Conservation (phyloP, 805 yeast species). For the Martiniozyma abietophila region DNA sequence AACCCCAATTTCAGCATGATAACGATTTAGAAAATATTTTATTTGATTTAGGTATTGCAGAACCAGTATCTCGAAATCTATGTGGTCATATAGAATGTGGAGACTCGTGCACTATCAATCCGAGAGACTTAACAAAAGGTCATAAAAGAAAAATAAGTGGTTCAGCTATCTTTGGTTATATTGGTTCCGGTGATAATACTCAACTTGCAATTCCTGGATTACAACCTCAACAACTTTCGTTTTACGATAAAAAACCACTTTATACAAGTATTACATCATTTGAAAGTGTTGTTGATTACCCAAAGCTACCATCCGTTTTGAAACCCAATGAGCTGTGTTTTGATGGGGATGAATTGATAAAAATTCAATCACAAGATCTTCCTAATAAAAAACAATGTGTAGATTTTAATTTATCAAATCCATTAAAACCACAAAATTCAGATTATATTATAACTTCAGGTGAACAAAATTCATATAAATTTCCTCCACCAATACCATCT, state of each 20-base stretch:
- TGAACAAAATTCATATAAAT: constrained; percentile 42
- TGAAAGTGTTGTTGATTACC: constrained; percentile 23
- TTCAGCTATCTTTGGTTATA: constrained; percentile 71
- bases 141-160: constrained; percentile 66
- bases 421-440: too few species aligned
- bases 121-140: constrained; percentile 11
- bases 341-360: too few species aligned
- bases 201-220: constrained; percentile 53
- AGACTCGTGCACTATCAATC: too few species aligned
- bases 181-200: constrained; percentile 42
- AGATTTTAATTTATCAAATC: too few species aligned
- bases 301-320: too few species aligned
- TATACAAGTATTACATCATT: constrained; percentile 29
- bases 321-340: too few species aligned
- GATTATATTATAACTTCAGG: constrained; percentile 41
- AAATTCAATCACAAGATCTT: too few species aligned
- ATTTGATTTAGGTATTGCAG: constrained; percentile 25
- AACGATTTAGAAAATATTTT: constrained; percentile 25
- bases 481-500: constrained; percentile 41
- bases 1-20: too few species aligned
- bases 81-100: too few species aligned
- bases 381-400: too few species aligned
- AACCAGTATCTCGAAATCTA: constrained; percentile 26
- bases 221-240: constrained; percentile 13
- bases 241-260: constrained; percentile 23